These are phyloP conservation scores for Vanilla planifolia DNA, from an alignment of 106 monocot genomes.

Conservation along the genomic window DNA sequence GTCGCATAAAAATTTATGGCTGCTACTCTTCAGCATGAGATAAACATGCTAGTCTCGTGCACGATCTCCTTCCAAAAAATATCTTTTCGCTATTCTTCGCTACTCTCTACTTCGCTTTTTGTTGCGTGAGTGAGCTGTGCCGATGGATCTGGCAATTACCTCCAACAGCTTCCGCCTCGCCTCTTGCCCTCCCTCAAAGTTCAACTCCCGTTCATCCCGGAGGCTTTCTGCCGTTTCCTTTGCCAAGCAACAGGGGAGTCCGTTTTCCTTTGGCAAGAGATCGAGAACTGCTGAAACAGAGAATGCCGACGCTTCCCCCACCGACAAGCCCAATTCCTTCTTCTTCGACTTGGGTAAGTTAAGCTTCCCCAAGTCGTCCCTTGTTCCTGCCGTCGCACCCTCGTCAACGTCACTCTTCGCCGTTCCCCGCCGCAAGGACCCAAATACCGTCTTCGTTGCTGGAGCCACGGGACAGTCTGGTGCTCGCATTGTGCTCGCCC, in stretches of 20 bases:
- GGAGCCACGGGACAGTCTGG: slow-evolving; percentile 85
- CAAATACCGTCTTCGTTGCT: slow-evolving; percentile 78
- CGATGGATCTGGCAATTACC: slow-evolving; percentile 67
- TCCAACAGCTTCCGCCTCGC: slow-evolving; percentile 33
- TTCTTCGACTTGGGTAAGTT: slow-evolving; percentile 40
- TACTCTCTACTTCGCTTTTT: too few relatives aligned
- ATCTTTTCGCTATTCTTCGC: too few relatives aligned
- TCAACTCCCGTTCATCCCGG: not conserved
- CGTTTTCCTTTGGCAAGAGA: slow-evolving; percentile 16
- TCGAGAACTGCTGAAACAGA: slow-evolving; percentile 7
- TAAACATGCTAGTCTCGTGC: too few relatives aligned
- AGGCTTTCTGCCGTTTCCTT: slow-evolving; percentile 7
- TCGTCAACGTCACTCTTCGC: slow-evolving; percentile 45
- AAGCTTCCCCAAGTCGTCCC: slow-evolving; percentile 38
- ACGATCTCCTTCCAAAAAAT: too few relatives aligned
- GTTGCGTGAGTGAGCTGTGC: too few relatives aligned
- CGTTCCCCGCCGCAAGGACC: slow-evolving; percentile 55
- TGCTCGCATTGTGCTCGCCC: slow-evolving; percentile 49
- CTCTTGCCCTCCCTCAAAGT: slow-evolving; percentile 15
- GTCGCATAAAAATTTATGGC: too few relatives aligned
- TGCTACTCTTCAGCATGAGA: too few relatives aligned
- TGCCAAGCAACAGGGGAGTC: slow-evolving; percentile 25
- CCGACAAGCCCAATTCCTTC: slow-evolving; percentile 17
- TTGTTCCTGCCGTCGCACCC: slow-evolving; percentile 43
- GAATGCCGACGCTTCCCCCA: not conserved